A percentile compares a stretch with the other conserved stretches of the same genome.
Conservation (phyloP, 768 basidiomycete species). For the Filobasidium wieringae region DNA sequence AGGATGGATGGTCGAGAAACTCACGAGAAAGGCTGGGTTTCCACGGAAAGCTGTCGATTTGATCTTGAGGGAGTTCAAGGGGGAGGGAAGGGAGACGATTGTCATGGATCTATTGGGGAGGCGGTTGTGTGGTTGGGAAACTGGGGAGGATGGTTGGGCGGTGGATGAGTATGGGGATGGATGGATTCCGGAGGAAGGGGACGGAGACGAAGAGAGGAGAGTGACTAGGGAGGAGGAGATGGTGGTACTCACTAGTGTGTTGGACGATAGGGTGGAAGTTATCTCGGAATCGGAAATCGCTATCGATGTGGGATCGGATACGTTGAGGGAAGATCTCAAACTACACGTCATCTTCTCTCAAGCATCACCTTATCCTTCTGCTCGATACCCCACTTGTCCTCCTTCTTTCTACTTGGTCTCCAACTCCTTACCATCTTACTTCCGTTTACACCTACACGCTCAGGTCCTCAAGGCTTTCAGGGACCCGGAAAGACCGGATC, state of each 20-base stretch:
- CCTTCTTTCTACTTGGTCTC: conserved; percentile 69
- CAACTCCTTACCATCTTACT: conserved; percentile 57
- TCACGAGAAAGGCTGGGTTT: conserved; percentile 72
- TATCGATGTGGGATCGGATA: conserved; percentile 22
- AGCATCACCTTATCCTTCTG: conserved; percentile 44
- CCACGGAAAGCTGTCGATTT: conserved; percentile 59
- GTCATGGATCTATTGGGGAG: conserved; percentile 44
- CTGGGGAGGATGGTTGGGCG: conserved; percentile 30
- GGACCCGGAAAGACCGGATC: conserved; percentile 41
- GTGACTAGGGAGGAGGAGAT: conserved; percentile 37
- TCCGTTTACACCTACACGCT: conserved; percentile 69
- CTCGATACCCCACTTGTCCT: conserved; percentile 41
- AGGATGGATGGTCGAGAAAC: conserved; percentile 70
- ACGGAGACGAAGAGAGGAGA: conserved; percentile 24
- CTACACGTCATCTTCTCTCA: conserved; percentile 56
- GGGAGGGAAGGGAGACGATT: conserved; percentile 43
- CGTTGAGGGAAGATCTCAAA: conserved; percentile 39
- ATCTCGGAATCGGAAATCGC: conserved; percentile 23
- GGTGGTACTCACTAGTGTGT: conserved; percentile 35
- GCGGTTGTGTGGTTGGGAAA: conserved; percentile 35
- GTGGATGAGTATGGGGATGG: conserved; percentile 22
- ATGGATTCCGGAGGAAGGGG: conserved; percentile 17
- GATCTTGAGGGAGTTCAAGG: conserved; percentile 39
- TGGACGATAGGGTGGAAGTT: conserved; percentile 30
- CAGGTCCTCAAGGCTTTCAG: conserved; percentile 51